These are phyloP conservation scores for Truncatella angustata DNA, from an alignment of 2,329 filamentous ascomycete genomes.

Conservation along the genomic window DNA sequence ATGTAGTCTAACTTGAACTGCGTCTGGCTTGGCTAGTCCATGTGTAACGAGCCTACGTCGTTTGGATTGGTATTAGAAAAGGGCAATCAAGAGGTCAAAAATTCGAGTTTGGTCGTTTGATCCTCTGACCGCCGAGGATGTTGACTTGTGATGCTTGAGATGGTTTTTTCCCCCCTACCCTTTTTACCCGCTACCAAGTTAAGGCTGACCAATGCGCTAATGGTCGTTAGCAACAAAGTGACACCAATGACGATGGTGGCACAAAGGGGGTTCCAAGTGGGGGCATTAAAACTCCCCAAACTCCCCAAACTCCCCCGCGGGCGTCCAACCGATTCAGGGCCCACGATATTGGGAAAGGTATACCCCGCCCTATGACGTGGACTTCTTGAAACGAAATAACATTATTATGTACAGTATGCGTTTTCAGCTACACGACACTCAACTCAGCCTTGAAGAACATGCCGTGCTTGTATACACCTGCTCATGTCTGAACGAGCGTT, in stretches of 20 bases:
- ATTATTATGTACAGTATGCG: no score
- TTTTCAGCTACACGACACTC: no score
- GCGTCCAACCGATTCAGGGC: background rate
- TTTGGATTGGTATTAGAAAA: background rate
- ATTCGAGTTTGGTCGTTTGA: background rate
- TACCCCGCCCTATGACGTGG: no score
- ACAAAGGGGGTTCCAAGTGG: background rate
- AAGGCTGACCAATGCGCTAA: slow-evolving; percentile 2
- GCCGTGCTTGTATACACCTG: no score
- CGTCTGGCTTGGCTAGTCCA: background rate
- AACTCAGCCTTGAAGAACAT: no score
- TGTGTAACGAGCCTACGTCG: background rate
- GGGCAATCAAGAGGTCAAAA: background rate
- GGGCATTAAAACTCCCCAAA: background rate
- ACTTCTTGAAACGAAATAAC: no score
- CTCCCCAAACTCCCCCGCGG: no score
- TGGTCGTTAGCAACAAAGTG: background rate
- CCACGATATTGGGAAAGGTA: no score
- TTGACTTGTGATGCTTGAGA: background rate
- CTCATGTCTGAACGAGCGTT: no score
- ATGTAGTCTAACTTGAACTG: background rate
- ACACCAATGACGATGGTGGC: background rate
- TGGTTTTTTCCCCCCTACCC: background rate
- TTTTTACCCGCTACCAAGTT: background rate
- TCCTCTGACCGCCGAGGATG: background rate